A percentile compares a stretch with the other conserved stretches of the same genome.
Evolutionary conservation across 2,329 filamentous ascomycete species (phyloP).

Genomic region (Teratosphaeriaceae sp.): DNA sequence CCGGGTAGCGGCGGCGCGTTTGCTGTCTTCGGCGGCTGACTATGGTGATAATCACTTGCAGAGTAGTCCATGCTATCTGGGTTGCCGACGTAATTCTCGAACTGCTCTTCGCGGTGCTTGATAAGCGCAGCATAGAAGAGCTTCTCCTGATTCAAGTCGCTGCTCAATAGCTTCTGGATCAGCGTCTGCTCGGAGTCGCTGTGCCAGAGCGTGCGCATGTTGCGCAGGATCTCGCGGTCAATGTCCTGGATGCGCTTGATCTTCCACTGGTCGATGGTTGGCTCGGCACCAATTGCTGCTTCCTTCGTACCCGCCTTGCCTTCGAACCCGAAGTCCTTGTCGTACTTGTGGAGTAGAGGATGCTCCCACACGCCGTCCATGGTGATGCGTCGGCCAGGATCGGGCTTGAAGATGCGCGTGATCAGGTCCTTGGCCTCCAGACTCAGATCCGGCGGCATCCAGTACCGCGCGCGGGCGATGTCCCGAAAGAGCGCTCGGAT

Average conservation of each 20-base stretch:
- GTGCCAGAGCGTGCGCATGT: slow-evolving; percentile 88
- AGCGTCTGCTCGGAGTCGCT: slow-evolving; percentile 68
- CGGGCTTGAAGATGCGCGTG: slow-evolving; percentile 66
- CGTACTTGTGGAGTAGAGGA: slow-evolving; percentile 77
- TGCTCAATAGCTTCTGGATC: slow-evolving; percentile 55
- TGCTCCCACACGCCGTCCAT: slow-evolving; percentile 81
- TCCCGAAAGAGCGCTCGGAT: slow-evolving; percentile 57
- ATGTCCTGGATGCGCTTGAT: slow-evolving; percentile 60
- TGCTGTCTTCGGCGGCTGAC: slow-evolving; percentile 34
- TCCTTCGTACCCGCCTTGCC: slow-evolving; percentile 48
- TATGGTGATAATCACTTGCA: slow-evolving; percentile 84
- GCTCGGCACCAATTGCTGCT: slow-evolving; percentile 44
- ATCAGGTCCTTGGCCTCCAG: slow-evolving; percentile 72
- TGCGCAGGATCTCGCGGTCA: slow-evolving; percentile 73
- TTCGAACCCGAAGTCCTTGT: slow-evolving; percentile 60
- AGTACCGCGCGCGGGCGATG: slow-evolving; percentile 44
- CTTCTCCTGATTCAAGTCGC: slow-evolving; percentile 72
- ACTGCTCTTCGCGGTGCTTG: slow-evolving; percentile 73
- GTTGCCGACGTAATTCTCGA: slow-evolving; percentile 76
- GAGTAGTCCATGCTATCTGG: slow-evolving; percentile 66
- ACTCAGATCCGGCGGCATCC: slow-evolving; percentile 47
- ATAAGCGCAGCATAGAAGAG: slow-evolving; percentile 82
- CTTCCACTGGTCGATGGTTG: slow-evolving; percentile 56
- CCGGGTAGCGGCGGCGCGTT: slow-evolving; percentile 31
- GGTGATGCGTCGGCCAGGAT: slow-evolving; percentile 71